Evolutionary conservation across 2,329 filamentous ascomycete species (phyloP).

Genomic region (Penicillium sp.): DNA sequence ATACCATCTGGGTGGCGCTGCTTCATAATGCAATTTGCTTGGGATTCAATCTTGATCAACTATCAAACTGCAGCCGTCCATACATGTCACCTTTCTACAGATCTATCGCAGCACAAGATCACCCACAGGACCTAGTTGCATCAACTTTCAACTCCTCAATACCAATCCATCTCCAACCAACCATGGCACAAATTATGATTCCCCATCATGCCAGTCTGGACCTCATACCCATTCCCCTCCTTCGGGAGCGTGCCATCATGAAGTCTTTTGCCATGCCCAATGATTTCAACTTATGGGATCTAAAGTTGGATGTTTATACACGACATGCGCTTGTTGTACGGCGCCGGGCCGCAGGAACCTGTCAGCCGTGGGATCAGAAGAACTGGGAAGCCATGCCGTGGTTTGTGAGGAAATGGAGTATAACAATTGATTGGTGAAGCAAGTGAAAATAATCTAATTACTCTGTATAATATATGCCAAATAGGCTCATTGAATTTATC

Average conservation of each 20-base stretch:
- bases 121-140: conserved; percentile 25
- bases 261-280: conserved; percentile 32
- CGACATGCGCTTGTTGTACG: conserved; percentile 31
- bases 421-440: not conserved
- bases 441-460: not conserved
- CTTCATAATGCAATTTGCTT: conserved; percentile 15
- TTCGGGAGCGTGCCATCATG: conserved; percentile 37
- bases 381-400: conserved; percentile 32
- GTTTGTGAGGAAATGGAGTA: conserved; percentile 35
- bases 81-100: conserved; percentile 40
- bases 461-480: too few species aligned
- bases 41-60: conserved; percentile 25
- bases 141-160: conserved; percentile 19
- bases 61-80: conserved; percentile 20
- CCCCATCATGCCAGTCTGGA: conserved; percentile 42
- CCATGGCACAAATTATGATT: conserved; percentile 39
- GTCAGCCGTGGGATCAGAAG: conserved; percentile 38
- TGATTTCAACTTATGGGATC: conserved; percentile 34
- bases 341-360: conserved; percentile 3
- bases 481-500: not conserved
- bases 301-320: conserved; percentile 41
- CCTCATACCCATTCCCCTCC: conserved; percentile 36
- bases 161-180: conserved; percentile 39
- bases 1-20: conserved; percentile 7
- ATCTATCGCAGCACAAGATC: conserved; percentile 11